Evolutionary conservation across 345 rosid species (phyloP).

Genomic region (Pistacia atlantica): DNA sequence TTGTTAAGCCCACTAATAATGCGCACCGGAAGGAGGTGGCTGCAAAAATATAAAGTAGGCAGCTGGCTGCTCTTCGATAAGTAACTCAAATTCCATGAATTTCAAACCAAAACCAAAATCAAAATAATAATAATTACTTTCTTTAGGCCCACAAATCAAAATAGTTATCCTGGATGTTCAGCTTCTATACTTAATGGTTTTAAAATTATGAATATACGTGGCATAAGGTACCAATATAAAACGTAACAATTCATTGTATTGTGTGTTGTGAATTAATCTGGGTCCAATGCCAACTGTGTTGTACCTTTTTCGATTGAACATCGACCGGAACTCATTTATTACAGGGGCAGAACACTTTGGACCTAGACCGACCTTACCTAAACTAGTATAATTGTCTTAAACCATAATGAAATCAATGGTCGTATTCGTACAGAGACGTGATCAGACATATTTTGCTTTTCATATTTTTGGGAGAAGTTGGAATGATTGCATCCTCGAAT

Average conservation of each 20-base stretch:
- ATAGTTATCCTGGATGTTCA: not conserved
- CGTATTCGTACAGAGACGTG: too few relatives aligned
- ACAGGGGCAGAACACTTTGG: not conserved
- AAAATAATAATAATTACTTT: too few relatives aligned
- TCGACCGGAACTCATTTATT: not conserved
- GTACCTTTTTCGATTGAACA: not conserved
- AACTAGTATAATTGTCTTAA: too few relatives aligned
- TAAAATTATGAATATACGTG: not conserved
- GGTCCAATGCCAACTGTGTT: conserved; percentile 5
- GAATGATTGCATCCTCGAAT: too few relatives aligned
- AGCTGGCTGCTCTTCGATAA: not conserved
- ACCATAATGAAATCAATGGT: too few relatives aligned
- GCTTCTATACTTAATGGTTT: not conserved
- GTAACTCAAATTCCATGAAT: not conserved
- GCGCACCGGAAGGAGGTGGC: not conserved
- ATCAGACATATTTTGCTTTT: too few relatives aligned
- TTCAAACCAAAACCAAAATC: not conserved
- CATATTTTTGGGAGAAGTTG: too few relatives aligned
- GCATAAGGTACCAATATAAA: not conserved
- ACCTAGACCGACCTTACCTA: not conserved
- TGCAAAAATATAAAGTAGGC: not conserved
- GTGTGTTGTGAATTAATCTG: not conserved
- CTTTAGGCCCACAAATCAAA: not conserved
- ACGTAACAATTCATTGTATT: not conserved
- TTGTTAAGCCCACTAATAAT: not conserved